phyloP scores from a whole-genome alignment of 2,329 filamentous ascomycete species.

The Parascedosporium putredinis region DNA sequence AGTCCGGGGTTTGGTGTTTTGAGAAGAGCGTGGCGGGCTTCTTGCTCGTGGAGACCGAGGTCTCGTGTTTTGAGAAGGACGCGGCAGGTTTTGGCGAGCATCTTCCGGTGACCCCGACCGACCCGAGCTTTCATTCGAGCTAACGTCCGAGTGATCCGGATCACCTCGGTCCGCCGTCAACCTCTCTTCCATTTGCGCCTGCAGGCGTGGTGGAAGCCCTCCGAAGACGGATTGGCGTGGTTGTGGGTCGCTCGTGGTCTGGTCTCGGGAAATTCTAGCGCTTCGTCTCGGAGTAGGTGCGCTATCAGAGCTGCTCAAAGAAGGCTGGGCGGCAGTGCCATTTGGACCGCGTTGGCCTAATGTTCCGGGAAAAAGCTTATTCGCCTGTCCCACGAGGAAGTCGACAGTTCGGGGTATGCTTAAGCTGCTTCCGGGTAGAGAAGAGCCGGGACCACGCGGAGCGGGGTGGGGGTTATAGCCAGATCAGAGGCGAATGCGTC shows the following conservation, averaged over 20 bases:
- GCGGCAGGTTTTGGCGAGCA: no score
- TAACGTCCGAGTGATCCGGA: no score
- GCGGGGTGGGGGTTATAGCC: background rate
- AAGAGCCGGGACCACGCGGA: background rate
- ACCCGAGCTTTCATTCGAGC: no score
- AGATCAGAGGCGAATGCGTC: background rate
- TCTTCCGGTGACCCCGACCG: no score
- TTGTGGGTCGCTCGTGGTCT: background rate
- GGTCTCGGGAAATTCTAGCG: background rate
- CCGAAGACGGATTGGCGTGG: background rate
- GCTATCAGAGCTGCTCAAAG: background rate
- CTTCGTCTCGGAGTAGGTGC: background rate
- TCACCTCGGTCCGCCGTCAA: no score
- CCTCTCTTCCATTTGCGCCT: background rate
- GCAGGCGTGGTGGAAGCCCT: background rate
- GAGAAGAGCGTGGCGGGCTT: no score
- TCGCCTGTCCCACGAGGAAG: background rate
- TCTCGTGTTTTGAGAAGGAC: no score
- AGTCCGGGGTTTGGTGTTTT: background rate
- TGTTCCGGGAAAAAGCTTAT: background rate
- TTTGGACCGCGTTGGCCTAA: background rate
- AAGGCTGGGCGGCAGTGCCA: background rate
- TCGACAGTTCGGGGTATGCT: background rate
- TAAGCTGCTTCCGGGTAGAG: background rate
- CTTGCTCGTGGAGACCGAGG: no score